Base-by-base conservation (phyloP, 2,329 filamentous ascomycete genomes). In the Microdochium bolleyi region DNA sequence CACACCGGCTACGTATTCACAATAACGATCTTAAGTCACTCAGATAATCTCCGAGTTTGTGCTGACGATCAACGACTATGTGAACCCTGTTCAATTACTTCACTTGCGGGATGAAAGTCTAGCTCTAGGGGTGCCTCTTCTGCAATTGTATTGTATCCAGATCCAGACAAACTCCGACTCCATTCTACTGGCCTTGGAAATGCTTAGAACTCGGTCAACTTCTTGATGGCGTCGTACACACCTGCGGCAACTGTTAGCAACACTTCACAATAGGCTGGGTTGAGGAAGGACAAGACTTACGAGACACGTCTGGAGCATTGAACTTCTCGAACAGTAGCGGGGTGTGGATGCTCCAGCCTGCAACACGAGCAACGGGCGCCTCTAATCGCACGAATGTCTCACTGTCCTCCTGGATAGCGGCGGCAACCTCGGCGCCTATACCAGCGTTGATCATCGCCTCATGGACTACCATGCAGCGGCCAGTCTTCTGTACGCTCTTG, bases 371-470 rank as follows among this genome's bases (percentile, higher is more conserved):
- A 8, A 96, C 88, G 0, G 92, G 92, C 4, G 92, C 91, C 64
- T 96, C 91, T 25, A 96, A 72, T 3, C 85, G 78, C 57, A 94
- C 67, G 65, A 96, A 96, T 0, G 90, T 92, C 25, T 79, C 74
- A 0, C 72, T 66, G 53, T 87, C 84, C 60, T 94, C 89, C 67
- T 96, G 91, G 51, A 96, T 88, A 1, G 88, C 88, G 0, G 91
- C 89, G 1, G 92, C 89, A 1, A 96, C 85, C 65, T 96, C 91
- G 4, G 92, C 91, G 2, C 92, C 92, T 16, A 96, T 82, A 14
- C 92, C 92, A 7, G 88, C 88, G 62, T 95, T 96, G 57, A 92
- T 79, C 87, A 94, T 95, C 53, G 89, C 85, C 71, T 96, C 92
- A 65, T 96, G 92, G 7, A 96, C 92, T 1, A 96, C 86, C 52